These are phyloP conservation scores for Penicillium steckii DNA, from an alignment of 495 filamentous ascomycete genomes.

Conservation along the genomic window DNA sequence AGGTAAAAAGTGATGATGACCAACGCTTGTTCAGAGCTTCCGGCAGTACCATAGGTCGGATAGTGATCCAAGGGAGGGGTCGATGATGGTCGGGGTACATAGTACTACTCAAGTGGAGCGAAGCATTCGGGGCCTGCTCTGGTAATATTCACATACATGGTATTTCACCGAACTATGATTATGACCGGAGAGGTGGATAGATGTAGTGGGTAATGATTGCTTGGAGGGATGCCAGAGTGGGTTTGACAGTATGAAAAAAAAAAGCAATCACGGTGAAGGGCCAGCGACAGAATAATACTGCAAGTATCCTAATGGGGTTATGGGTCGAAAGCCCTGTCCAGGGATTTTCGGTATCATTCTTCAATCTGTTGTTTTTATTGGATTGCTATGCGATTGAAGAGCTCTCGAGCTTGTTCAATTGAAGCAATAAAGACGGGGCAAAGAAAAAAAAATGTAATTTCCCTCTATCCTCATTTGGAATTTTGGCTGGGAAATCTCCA, in stretches of 20 bases:
- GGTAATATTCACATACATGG: too few species aligned
- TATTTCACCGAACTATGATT: too few species aligned
- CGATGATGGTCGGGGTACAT: too few species aligned
- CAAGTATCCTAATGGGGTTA: background rate
- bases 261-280: constrained; percentile 5
- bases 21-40: constrained; percentile 6
- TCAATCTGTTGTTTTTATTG: background rate
- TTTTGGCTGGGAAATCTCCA: background rate
- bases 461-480: background rate
- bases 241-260: too few species aligned
- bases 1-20: too few species aligned
- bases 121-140: background rate
- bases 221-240: too few species aligned
- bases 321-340: background rate
- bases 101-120: background rate
- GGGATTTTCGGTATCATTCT: background rate
- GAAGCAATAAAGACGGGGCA: background rate
- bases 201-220: too few species aligned
- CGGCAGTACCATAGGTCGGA: constrained; percentile 18
- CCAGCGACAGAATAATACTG: background rate
- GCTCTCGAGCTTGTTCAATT: background rate
- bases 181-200: too few species aligned
- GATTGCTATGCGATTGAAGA: too few species aligned
- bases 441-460: background rate
- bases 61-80: constrained; percentile 7